Conservation (phyloP, 306 rosid species). For the Ceratonia siliqua region DNA sequence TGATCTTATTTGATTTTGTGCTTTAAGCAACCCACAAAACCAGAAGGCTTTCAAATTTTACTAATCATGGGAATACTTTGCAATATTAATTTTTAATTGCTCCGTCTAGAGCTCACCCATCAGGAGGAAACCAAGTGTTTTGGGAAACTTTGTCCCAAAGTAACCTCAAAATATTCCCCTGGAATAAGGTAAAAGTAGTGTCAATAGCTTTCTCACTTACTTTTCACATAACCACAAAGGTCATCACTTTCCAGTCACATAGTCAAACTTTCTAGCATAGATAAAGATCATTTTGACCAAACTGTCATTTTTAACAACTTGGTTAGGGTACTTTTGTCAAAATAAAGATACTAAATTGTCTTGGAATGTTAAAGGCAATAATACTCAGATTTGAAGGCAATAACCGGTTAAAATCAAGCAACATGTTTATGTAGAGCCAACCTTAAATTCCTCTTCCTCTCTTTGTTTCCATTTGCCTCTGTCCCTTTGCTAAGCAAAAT, state of each 20-base stretch:
- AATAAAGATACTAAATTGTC: too few relatives aligned
- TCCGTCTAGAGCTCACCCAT: not conserved
- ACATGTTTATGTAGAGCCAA: too few relatives aligned
- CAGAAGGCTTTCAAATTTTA: not conserved
- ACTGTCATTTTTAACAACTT: too few relatives aligned
- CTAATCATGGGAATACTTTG: not conserved
- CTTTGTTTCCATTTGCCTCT: too few relatives aligned
- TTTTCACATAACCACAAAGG: not conserved
- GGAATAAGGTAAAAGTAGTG: not conserved
- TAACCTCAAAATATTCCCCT: not conserved
- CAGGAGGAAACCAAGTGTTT: constrained; percentile 13
- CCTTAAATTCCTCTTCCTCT: too few relatives aligned
- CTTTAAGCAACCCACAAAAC: not conserved
- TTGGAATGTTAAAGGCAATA: too few relatives aligned
- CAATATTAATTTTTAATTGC: not conserved
- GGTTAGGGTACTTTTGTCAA: too few relatives aligned
- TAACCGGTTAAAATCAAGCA: too few relatives aligned
- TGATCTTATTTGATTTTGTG: not conserved
- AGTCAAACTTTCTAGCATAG: too few relatives aligned
- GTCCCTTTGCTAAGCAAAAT: too few relatives aligned
- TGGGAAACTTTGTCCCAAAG: not conserved
- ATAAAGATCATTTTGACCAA: too few relatives aligned
- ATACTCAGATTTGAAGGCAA: too few relatives aligned
- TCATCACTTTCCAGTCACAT: not conserved
- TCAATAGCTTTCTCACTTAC: not conserved